phyloP scores from a whole-genome alignment of 768 basidiomycete species.

The Hypholoma sublateritium region DNA sequence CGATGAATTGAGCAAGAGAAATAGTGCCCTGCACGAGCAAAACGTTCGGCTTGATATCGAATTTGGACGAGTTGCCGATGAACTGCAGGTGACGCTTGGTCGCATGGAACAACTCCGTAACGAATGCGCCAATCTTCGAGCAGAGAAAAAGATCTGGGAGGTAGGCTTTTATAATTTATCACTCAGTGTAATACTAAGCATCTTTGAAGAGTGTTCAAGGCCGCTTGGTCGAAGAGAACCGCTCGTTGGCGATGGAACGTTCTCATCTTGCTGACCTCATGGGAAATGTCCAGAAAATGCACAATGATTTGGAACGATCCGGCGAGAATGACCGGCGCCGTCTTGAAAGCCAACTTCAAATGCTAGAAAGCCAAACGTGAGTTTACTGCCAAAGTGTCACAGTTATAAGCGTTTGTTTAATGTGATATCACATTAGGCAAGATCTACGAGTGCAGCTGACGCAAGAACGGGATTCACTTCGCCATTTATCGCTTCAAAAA shows the following conservation, averaged over 20 bases:
- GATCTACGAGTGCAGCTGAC: constrained; percentile 68
- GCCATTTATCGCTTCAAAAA: constrained; percentile 76
- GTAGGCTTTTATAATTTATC: constrained; percentile 36
- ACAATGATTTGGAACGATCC: constrained; percentile 81
- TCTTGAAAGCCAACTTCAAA: constrained; percentile 76
- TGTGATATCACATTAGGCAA: constrained; percentile 44
- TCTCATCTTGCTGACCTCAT: constrained; percentile 86
- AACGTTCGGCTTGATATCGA: constrained; percentile 76
- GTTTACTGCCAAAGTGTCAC: constrained; percentile 20
- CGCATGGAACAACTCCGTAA: constrained; percentile 77
- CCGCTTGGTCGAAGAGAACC: constrained; percentile 86
- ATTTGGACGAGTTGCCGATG: constrained; percentile 65
- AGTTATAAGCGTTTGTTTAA: background rate
- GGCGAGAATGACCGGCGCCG: constrained; percentile 81
- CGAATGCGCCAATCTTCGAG: constrained; percentile 84
- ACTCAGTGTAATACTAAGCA: background rate
- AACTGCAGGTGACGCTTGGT: constrained; percentile 56
- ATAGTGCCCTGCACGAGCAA: constrained; percentile 72
- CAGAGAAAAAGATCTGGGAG: constrained; percentile 95
- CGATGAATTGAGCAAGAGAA: constrained; percentile 64
- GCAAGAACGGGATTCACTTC: constrained; percentile 71
- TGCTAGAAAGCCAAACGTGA: constrained; percentile 78
- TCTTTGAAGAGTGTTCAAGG: constrained; percentile 64
- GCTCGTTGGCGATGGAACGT: constrained; percentile 73
- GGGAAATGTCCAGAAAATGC: constrained; percentile 88